Evolutionary conservation across 1,284 basidiomycete species (phyloP), one percentile per base, ranked within the genome.

Genomic region (Takashimella koratensis): DNA sequence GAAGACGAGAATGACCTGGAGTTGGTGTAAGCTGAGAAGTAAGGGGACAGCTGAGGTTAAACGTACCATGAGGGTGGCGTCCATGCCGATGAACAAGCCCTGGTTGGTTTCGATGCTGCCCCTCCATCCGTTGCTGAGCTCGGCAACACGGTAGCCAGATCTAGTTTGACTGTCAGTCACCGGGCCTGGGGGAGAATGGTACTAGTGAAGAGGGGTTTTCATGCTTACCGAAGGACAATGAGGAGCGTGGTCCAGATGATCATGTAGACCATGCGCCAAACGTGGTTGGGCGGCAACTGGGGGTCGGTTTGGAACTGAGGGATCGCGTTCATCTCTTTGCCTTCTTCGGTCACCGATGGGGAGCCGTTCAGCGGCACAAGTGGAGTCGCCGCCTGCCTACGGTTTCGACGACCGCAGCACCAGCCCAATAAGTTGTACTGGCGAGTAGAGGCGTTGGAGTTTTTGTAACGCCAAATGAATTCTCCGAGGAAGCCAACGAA

Each of bases 101-200:
- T 75, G 65, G 44, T 66, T 70, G 22, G 51, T 56, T 19, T 69
- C 71, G 46, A 73, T 67, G 1, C 59, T 57, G 12, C 73, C 71
- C 4, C 27, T 54, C 74, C 72, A 75, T 0, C 73, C 73, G 43
- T 70, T 54, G 8, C 64, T 43, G 5, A 77, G 58, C 53, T 77
- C 75, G 49, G 71, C 61, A 0, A 68, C 66, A 45, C 76, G 68
- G 53, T 68, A 77, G 19, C 74, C 62, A 11, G 67, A 66, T 55
- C 70, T 71, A 47, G 21, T 22, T 26, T 27, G 19, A 13, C 8
- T 26, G 20, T n/a, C 27, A 42, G 5, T 13, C 26, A 20, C 5
- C 16, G 13, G 8, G 26, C 19, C 42, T n/a, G n/a, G n/a, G n/a
- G 12, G 19, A 50, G n/a, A n/a, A n/a, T n/a, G n/a, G n/a, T n/a